Base-by-base conservation (phyloP, 139 green algal genomes). In the Haematococcus lacustris region DNA sequence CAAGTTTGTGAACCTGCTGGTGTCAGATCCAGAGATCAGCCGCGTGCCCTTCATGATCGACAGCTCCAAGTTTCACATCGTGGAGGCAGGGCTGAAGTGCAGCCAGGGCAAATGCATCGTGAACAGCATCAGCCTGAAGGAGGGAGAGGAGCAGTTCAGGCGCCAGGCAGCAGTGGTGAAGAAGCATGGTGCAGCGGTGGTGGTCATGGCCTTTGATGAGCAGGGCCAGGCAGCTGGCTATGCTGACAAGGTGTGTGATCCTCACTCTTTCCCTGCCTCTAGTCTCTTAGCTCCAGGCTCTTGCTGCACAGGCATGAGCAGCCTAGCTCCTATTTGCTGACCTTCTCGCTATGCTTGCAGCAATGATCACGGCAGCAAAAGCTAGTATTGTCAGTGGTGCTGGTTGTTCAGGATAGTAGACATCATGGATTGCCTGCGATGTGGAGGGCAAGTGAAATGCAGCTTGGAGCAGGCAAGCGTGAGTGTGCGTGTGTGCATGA, bases 191-290 rank as follows among this genome's bases (percentile, higher is more conserved):
- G 92, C 94, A 30, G 92, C 94, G 0, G 89, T 98, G 32, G 94
- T 99, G 67, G 94, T 99, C 35, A 99, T 99, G 94, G 94, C 94
- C 2, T 99, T 99, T 68, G 94, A 99, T 64, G 94, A 99, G 88
- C 77, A 94, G 60, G 95, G 83, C 38, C 88, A 94, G 84, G 89
- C 91, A 4, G 88, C 87, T 0, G 78, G 53, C 25, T 91, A 77
- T 41, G 78, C 82, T 2, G 89, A 96, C 69, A 97, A 95, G 84
- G 88, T 92, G 40, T n/a, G n/a, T n/a, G n/a, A n/a, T n/a, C n/a
- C n/a, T n/a, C n/a, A n/a, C n/a, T n/a, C n/a, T n/a, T n/a, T n/a
- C n/a, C n/a, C n/a, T n/a, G n/a, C n/a, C n/a, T n/a, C n/a, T n/a
- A n/a, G n/a, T n/a, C n/a, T n/a, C n/a, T n/a, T n/a, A n/a, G n/a